These are phyloP conservation scores for Plantago ovata DNA, from an alignment of 257 asterid genomes.

Conservation along the genomic window DNA sequence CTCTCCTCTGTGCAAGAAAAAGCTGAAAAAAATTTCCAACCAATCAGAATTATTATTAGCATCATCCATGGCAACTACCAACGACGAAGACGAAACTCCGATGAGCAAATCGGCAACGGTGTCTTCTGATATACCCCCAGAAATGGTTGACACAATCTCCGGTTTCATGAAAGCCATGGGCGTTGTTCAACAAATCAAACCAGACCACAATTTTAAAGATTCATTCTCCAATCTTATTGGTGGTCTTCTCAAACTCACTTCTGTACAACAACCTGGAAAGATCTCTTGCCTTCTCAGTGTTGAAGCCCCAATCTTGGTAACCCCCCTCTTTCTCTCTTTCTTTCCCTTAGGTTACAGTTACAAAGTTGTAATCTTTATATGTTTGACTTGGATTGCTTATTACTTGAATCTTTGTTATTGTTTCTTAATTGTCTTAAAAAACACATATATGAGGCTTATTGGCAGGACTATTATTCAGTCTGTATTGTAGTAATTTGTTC, in stretches of 20 bases:
- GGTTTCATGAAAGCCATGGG: slow-evolving; percentile 28
- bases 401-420: no score
- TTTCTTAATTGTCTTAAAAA: no score
- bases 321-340: not conserved
- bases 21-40: no score
- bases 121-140: slow-evolving; percentile 17
- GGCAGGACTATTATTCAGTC: no score
- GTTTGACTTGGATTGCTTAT: no score
- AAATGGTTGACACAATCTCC: slow-evolving; percentile 2
- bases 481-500: no score
- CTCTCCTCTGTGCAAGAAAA: no score
- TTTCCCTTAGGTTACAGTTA: no score
- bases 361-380: not conserved
- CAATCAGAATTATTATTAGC: no score
- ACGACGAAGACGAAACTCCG: slow-evolving; percentile 3
- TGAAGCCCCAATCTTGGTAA: slow-evolving; percentile 62
- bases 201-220: slow-evolving; percentile 43
- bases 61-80: not conserved
- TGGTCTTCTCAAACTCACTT: slow-evolving; percentile 47
- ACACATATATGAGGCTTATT: no score
- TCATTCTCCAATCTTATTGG: slow-evolving; percentile 57
- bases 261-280: slow-evolving; percentile 50
- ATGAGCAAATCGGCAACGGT: slow-evolving; percentile 4
- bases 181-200: slow-evolving; percentile 21
- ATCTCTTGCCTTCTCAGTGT: slow-evolving; percentile 63